Evolutionary conservation across 805 yeast species (phyloP), one percentile per base, ranked within the genome.

Genomic region (Millerozyma acaciae): DNA sequence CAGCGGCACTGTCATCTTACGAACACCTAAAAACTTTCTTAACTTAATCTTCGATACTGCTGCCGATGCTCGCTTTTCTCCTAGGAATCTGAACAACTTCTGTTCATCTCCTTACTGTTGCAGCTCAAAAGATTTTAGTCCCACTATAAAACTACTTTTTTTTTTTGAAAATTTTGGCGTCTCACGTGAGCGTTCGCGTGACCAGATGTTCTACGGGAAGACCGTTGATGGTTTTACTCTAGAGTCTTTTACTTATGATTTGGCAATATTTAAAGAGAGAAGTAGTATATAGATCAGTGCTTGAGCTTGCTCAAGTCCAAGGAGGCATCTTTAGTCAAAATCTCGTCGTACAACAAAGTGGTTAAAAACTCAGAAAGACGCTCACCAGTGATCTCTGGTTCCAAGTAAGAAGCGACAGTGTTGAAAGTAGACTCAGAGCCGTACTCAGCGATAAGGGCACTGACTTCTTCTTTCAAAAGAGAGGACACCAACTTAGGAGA

Each of bases 321-420:
- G 9, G 47, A 43, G 23, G 30, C 34, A 5, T 42, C 43, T 9
- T 17, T 27, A n/a, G 37, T 32, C 9, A 40, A 41, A 8, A 47
- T 34, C 26, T 44, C 47, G 26, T 48, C 53, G 23, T 48, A 48
- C n/a, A 48, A 35, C 36, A 48, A 38, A 4, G 51, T 46, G 13
- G 53, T 48, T 31, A 48, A 38, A 34, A 48, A 48, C 26, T 45
- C 50, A 5, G 45, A 38, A 16, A 43, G 28, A 7, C 37, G 21
- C 28, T 43, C 46, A 10, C 51, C 53, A 22, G 40, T 41, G 17
- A 47, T 37, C 34, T 48, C 51, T 2, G 51, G 48, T 18, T 28
- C 30, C 28, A 48, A 37, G 26, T 44, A 44, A 8, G 34, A 34
- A 3, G 51, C 43, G 20, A 49, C 51, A 15, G 44, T 33, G 15